Evolutionary conservation across 1,284 basidiomycete species (phyloP), one percentile per base, ranked within the genome.

Genomic region (Apiotrichum laibachii): DNA sequence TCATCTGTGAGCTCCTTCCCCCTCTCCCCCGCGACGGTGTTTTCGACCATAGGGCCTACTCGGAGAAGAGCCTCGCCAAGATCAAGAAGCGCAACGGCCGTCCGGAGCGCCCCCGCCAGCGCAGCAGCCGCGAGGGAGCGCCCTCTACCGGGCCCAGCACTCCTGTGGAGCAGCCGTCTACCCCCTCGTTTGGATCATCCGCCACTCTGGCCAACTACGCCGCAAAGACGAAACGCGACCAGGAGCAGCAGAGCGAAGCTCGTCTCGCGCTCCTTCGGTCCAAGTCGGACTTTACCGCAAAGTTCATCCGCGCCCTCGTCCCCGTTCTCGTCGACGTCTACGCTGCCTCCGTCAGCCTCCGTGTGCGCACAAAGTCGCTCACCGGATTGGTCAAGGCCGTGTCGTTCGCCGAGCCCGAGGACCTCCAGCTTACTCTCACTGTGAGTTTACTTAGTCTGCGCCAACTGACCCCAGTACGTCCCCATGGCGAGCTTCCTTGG

Each of bases 271-370:
- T 93, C 42, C 79, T 96, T 50, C 85, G 87, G 51, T 86, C 85
- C 1, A 88, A 89, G 60, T 82, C 87, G 12, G 82, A 81, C 7
- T 84, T 91, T n/a, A 86, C 94, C 55, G 85, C 84, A 33, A 84
- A 86, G 33, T 96, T 92, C 76, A 88, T 91, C 85, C 85, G 85
- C 44, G 81, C 93, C 19, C 86, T 92, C 68, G 86, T 95, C 1
- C 94, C 94, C 0, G 92, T 94, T 50, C 82, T 97, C 53, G 87
- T 96, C 57, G 93, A 97, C 69, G 93, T 97, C 10, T 97, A 95
- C 77, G 88, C 92, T 21, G 93, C 94, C 12, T 95, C 91, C 69
- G 92, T 97, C 37, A 86, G 87, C 55, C 85, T 87, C 0, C 86
- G 89, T 8, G 86, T 96, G 4, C 83, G 93, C 60, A 85, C 88